Base-by-base conservation (phyloP, 208 protist genomes). In the Leishmania amazonensis region DNA sequence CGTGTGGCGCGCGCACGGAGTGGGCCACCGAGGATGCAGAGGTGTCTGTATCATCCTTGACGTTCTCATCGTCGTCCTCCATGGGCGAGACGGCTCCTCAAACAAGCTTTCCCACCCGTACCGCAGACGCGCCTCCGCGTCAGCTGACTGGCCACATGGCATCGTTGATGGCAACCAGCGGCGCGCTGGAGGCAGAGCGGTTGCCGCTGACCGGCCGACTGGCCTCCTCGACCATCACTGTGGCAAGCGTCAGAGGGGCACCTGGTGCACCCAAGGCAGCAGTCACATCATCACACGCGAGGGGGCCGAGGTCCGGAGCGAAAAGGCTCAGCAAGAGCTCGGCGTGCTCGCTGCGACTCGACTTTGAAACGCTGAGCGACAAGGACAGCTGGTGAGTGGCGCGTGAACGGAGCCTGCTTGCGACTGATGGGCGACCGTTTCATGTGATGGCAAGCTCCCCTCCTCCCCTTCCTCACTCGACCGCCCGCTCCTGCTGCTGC, bases 321-420 rank as follows among this genome's bases (percentile, higher is more conserved):
- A 65, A 40, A 8, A 51, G 13, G 40, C 38, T 24, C 38, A 47
- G 21, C 53, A 67, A 51, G 40, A 31, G 7, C 38, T 60, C 76
- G 19, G 70, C 85, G 58, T 92, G 88, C 57, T 83, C 81, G n/a
- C 40, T 85, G 77, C 84, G 76, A 51, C 84, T 94, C 1, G 78
- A 78, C 57, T 92, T 92, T 75, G 88, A 92, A 76, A 73, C 42
- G 13, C 45, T 83, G 45, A 78, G 76, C 42, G 79, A 83, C 76
- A 68, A 81, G 9, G 83, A 78, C 1, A 57, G 45, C 49, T 70
- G 70, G 45, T 80, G 72, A 76, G 31, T 51, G 24, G n/a, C 40
- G 79, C 53, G 54, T 11, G 40, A 31, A 7, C n/a, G 31, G 57
- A 51, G 40, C 28, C 13, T 53, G n/a, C 35, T 42, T 3, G 7